Percentiles rank a stretch among this genome's conserved stretches.
Conservation (phyloP, 176 grass and related monocot genomes). For the Triticum aestivum region IWGSC_CS_RefSeq_v2.1 NC_057807.1:533833256-533833755, state of each 20-base stretch:
- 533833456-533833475: slow-evolving; percentile 40
- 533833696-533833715: slow-evolving; percentile 12
- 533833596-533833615: slow-evolving; percentile 29
- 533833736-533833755: not conserved
- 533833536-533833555: not conserved
- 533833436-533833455: slow-evolving; percentile 37
- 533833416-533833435: slow-evolving; percentile 3
- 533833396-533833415: slow-evolving; percentile 41
- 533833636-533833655: slow-evolving; percentile 44
- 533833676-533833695: slow-evolving; percentile 9
- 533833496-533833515: slow-evolving; percentile 39
- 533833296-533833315: not conserved
- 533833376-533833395: slow-evolving; percentile 48
- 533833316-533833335: not conserved
- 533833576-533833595: not conserved
- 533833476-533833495: slow-evolving; percentile 46
- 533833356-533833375: slow-evolving; percentile 40
- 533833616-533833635: slow-evolving; percentile 38
- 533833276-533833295: not conserved
- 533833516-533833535: not conserved
- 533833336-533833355: slow-evolving; percentile 52
- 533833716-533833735: not conserved
- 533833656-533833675: slow-evolving; percentile 41
- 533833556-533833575: not conserved
- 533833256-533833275: not conserved